Percentiles rank a stretch among this genome's conserved stretches.
Conservation (phyloP, 805 yeast genomes). For the Yarrowia deformans region DNA sequence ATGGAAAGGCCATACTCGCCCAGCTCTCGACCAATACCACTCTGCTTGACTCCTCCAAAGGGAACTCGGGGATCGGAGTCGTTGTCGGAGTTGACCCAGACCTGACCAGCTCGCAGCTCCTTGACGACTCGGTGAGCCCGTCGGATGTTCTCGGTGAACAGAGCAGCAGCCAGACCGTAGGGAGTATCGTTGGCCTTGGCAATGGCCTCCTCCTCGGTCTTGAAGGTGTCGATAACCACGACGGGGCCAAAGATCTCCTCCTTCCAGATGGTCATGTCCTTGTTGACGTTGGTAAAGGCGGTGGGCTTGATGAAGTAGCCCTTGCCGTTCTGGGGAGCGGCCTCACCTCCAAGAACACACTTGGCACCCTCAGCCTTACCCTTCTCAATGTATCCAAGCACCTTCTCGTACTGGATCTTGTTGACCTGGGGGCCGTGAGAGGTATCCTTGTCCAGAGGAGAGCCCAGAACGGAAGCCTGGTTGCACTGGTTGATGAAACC, state of each 20-base stretch:
- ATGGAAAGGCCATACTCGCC: slow-evolving; percentile 86
- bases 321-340: slow-evolving; percentile 57
- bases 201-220: slow-evolving; percentile 81
- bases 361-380: slow-evolving; percentile 89
- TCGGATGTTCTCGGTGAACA: slow-evolving; percentile 78
- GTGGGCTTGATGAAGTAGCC: slow-evolving; percentile 69
- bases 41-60: slow-evolving; percentile 90
- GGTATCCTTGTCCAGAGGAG: slow-evolving; percentile 78
- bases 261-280: slow-evolving; percentile 74
- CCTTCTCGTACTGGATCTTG: slow-evolving; percentile 75
- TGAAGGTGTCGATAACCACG: slow-evolving; percentile 81
- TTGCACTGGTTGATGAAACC: slow-evolving; percentile 62
- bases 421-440: slow-evolving; percentile 95
- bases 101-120: slow-evolving; percentile 83
- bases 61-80: slow-evolving; percentile 88
- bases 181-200: slow-evolving; percentile 77
- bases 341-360: slow-evolving; percentile 80
- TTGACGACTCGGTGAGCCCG: slow-evolving; percentile 78
- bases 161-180: slow-evolving; percentile 81
- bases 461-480: slow-evolving; percentile 69
- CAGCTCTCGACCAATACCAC: slow-evolving; percentile 94
- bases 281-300: slow-evolving; percentile 79
- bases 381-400: slow-evolving; percentile 73
- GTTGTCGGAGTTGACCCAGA: slow-evolving; percentile 91
- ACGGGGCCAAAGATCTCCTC: slow-evolving; percentile 98